Conservation (phyloP, 106 monocot genomes). For the Acorus gramineus region DNA sequence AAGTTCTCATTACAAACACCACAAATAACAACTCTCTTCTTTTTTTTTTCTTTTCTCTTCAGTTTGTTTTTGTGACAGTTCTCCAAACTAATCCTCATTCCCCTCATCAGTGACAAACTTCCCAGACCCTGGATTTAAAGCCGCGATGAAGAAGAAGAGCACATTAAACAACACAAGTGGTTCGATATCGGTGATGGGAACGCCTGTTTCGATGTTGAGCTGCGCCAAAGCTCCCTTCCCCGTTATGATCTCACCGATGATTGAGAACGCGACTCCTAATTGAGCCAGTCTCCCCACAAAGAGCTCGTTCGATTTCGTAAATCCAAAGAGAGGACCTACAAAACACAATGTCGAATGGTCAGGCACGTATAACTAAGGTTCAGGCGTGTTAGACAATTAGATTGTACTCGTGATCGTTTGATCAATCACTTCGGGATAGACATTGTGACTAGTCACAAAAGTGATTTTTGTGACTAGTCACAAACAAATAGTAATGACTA, state of each 20-base stretch:
- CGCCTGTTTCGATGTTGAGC: conserved; percentile 93
- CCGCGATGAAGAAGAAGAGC: conserved; percentile 89
- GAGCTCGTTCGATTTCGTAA: conserved; percentile 96
- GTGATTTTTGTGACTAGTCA: too few species aligned
- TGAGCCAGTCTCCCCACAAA: conserved; percentile 92
- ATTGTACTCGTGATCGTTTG: too few species aligned
- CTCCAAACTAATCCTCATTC: conserved; percentile 17
- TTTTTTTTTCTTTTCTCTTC: neutral
- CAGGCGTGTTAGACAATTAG: too few species aligned
- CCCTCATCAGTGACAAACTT: conserved; percentile 68
- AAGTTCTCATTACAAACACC: too few species aligned
- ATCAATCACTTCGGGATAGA: too few species aligned
- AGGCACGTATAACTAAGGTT: too few species aligned
- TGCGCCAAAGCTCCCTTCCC: conserved; percentile 93
- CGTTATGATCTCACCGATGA: conserved; percentile 90
- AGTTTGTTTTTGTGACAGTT: neutral
- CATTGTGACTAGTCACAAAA: too few species aligned
- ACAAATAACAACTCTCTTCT: neutral
- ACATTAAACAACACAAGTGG: conserved; percentile 84
- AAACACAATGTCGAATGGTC: neutral
- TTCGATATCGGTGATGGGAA: conserved; percentile 78
- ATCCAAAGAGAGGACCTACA: conserved; percentile 81
- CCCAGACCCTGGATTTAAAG: conserved; percentile 81
- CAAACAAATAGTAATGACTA: too few species aligned
- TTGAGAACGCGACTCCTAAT: conserved; percentile 82